Base-by-base conservation (phyloP, 345 rosid genomes). In the Populus euphratica region DNA sequence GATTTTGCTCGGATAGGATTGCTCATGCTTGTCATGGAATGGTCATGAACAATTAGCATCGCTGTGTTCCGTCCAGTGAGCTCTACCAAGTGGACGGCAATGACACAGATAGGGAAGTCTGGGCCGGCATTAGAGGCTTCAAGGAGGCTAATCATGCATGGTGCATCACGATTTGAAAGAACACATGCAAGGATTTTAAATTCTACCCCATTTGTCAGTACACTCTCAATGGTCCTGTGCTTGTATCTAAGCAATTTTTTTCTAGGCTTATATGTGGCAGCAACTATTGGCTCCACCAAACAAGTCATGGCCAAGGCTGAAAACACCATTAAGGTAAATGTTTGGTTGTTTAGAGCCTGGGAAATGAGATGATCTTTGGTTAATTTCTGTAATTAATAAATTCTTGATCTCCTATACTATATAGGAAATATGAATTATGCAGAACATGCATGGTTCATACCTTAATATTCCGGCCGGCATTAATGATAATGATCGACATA, bases 61-160 rank as follows among this genome's bases (percentile, higher is more conserved):
- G 91, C 79, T 0, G 80, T 80, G 44, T 85, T 67, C 31, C 89
- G 74, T 74, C 74, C 87, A 0, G 86, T 83, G 77, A 88, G 85
- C 80, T 89, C 91, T 6, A 89, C 83, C 9, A 91, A 82, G 78
- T 90, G 93, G 76, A 84, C 68, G 4, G 88, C 90, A 2, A 77
- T 74, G 66, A 84, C 74, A 54, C 25, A 66, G 35, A 87, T 81
- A n/a, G 85, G 88, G 47, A 86, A 81, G 71, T 68, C 3, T 33
- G 74, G 77, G 7, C 88, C 82, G 38, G 89, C 80, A 70, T 86
- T 73, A 1, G 91, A 86, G 70, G 82, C 21, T 56, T 78, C 77
- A 25, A 91, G 83, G n/a, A 91, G 88, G 71, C 78, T 84, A 35
- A 87, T 81, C 23, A 81, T 83, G 66, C 89, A 86, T 2, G 82